Evolutionary conservation across 495 filamentous ascomycete genomes (phyloP), one percentile per base, ranked within the genome.

Genomic region (Talaromyces borbonicus): DNA sequence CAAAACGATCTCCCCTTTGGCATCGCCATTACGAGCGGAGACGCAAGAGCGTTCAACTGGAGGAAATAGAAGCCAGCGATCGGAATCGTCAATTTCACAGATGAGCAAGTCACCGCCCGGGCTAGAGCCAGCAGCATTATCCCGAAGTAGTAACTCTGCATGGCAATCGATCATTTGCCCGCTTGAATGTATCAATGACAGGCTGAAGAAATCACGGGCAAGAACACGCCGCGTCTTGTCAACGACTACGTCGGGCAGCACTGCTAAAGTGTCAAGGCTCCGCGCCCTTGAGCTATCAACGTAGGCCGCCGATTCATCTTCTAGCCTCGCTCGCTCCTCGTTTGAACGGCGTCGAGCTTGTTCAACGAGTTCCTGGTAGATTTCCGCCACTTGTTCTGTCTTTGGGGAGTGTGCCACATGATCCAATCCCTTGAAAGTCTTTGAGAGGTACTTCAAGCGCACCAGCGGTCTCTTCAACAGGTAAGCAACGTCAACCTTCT

Each of bases 401-500:
- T 78, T 68, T 3, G 68, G 50, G 5, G 80, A 82, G 20, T 76
- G 76, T 24, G 73, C 62, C 8, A 83, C 55, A 38, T 65, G 61
- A 47, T 73, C 74, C 44, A 80, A 72, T 14, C 75, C 83, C 66
- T 85, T 88, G 55, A 93, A 78, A 25, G 85, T 84, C 60, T 87
- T 94, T 19, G 81, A 72, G 44, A 97, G 76, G 61, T 89, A 85
- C 59, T 96, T 97, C 43, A 95, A 63, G 40, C 92, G 77, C 11
- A 94, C 84, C 31, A 97, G 66, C 2, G 92, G 92, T 41, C 90
- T 72, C 60, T 94, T 96, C 31, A 97, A 70, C 15, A 99, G 66
- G 58, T 87, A 94, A 8, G 90, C 92, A 46, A 99, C 92, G 66
- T 97, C 90, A 38, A 95, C 92, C 41, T 84, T 82, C 58, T 95